These are phyloP conservation scores for Komagataella pseudopastoris DNA, from an alignment of 805 yeast genomes.

Conservation along the genomic window DNA sequence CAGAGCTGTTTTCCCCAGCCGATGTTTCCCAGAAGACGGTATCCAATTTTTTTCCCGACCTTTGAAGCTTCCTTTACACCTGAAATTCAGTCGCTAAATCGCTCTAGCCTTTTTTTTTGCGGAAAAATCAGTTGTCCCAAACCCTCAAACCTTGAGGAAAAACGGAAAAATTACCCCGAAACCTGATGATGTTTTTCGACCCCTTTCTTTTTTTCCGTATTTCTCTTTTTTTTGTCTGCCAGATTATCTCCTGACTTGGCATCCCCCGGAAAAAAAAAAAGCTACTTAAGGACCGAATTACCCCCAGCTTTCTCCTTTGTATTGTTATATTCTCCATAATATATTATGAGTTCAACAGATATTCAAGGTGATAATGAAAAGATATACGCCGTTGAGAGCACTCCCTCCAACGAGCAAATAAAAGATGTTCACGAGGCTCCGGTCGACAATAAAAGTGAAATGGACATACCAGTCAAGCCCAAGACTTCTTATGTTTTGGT, in stretches of 20 bases:
- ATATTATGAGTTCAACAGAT: not conserved
- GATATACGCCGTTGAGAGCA: not conserved
- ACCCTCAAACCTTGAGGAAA: slow-evolving; percentile 8
- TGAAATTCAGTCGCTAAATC: not conserved
- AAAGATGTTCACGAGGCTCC: not conserved
- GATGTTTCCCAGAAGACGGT: not conserved
- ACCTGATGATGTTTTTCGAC: not conserved
- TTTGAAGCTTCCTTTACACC: not conserved
- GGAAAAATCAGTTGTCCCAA: not conserved
- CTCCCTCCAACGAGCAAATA: not conserved
- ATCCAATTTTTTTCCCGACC: not conserved
- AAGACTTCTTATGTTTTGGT: slow-evolving; percentile 12
- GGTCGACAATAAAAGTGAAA: not conserved
- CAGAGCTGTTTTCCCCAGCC: not conserved
- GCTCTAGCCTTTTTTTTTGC: not conserved
- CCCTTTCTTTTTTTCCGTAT: not conserved
- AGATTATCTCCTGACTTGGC: not conserved
- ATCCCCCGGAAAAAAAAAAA: not conserved
- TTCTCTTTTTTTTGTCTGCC: not conserved
- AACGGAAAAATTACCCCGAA: not conserved
- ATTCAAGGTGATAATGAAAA: not conserved
- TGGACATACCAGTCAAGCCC: slow-evolving; percentile 10
- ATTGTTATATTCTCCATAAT: not conserved
- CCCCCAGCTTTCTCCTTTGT: not conserved
- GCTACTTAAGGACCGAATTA: not conserved